Conservation (phyloP, 306 rosid species). For the Cicer judaicum region DNA sequence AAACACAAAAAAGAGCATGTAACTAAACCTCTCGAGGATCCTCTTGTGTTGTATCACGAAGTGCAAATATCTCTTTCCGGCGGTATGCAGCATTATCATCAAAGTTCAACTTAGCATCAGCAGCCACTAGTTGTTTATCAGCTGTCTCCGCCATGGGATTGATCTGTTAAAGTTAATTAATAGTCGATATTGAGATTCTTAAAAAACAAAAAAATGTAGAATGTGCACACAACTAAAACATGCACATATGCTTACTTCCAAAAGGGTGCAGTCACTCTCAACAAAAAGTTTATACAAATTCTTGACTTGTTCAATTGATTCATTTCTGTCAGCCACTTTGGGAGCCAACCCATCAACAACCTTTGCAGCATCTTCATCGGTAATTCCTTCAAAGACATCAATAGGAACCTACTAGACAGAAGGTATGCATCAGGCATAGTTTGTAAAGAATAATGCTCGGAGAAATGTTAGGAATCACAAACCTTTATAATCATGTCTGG, state of each 20-base stretch:
- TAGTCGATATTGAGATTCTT: constrained; percentile 22
- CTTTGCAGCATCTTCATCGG: constrained; percentile 92
- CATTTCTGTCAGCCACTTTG: constrained; percentile 70
- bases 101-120: constrained; percentile 98
- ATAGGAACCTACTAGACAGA: constrained; percentile 75
- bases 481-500: constrained; percentile 96
- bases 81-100: constrained; percentile 98
- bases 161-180: constrained; percentile 63
- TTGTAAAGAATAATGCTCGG: constrained; percentile 23
- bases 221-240: constrained; percentile 34
- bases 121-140: constrained; percentile 94
- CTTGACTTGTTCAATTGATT: constrained; percentile 97
- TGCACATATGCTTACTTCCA: constrained; percentile 75
- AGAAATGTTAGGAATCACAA: constrained; percentile 41
- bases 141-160: constrained; percentile 97
- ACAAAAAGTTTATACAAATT: constrained; percentile 85
- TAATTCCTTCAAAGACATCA: constrained; percentile 92
- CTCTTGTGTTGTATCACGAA: constrained; percentile 97
- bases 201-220: neutral
- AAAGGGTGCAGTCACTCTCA: constrained; percentile 85
- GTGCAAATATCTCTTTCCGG: constrained; percentile 81
- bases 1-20: constrained; percentile 10
- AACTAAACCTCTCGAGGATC: constrained; percentile 94
- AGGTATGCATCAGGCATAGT: constrained; percentile 44
- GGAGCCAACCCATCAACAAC: constrained; percentile 98